Conservation (phyloP, 768 basidiomycete genomes). For the Macrocybe gigantea region DNA sequence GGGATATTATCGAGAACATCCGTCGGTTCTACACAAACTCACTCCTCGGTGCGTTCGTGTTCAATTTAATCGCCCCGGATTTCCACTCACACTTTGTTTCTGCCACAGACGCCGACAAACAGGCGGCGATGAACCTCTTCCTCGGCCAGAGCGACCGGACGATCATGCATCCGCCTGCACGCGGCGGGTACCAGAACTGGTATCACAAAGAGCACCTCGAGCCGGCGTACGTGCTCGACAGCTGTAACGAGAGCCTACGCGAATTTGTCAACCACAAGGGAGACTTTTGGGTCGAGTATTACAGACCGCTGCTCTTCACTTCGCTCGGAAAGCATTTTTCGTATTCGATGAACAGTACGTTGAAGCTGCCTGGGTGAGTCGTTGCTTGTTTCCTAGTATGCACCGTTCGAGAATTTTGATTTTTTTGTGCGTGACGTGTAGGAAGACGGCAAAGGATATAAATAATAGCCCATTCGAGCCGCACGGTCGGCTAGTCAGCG, state of each 20-base stretch:
- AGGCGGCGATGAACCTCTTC: conserved; percentile 96
- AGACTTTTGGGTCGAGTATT: conserved; percentile 89
- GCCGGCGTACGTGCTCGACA: conserved; percentile 59
- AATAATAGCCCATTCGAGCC: conserved; percentile 74
- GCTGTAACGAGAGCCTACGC: conserved; percentile 56
- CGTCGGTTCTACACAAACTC: conserved; percentile 94
- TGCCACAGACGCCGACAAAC: conserved; percentile 85
- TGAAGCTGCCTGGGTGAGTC: conserved; percentile 74
- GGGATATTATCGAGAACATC: conserved; percentile 95
- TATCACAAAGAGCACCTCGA: conserved; percentile 67
- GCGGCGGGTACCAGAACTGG: conserved; percentile 83
- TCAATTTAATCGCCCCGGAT: neutral
- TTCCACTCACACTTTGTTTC: neutral
- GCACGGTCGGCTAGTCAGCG: conserved; percentile 34
- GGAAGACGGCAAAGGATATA: conserved; percentile 64
- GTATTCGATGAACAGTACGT: conserved; percentile 87
- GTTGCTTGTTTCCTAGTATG: neutral
- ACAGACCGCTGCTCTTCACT: conserved; percentile 79
- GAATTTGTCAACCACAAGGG: conserved; percentile 54
- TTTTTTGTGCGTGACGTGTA: conserved; percentile 17
- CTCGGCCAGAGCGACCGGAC: conserved; percentile 65
- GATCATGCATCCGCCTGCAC: conserved; percentile 40
- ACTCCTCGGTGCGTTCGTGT: conserved; percentile 56
- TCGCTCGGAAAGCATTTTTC: conserved; percentile 85
- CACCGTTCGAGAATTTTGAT: neutral